Conservation (phyloP, 2,329 filamentous ascomycete species). For the Apiospora phragmitis region DNA sequence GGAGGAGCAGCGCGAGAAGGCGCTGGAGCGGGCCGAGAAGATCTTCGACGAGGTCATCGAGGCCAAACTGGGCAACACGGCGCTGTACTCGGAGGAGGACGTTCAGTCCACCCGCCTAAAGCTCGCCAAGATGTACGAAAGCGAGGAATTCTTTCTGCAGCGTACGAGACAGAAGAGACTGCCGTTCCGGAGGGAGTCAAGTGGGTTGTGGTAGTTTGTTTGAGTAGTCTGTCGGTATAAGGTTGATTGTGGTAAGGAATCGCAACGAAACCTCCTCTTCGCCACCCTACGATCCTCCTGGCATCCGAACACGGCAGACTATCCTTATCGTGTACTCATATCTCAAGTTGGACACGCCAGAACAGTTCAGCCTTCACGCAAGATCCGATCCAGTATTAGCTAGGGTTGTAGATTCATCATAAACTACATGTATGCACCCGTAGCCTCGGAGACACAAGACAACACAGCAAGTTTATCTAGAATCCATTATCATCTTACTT, state of each 20-base stretch:
- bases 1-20: not conserved
- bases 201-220: not conserved
- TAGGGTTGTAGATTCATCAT: not conserved
- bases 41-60: not conserved
- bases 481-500: not conserved
- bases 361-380: not conserved
- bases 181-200: not conserved
- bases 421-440: not conserved
- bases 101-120: not conserved
- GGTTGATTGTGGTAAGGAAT: not conserved
- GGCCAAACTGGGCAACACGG: not conserved
- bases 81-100: not conserved
- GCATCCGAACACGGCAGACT: not conserved
- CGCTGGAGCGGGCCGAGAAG: not conserved
- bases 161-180: not conserved
- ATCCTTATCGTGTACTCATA: not conserved
- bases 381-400: not conserved
- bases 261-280: too few species aligned
- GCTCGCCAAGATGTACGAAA: conserved; percentile 1
- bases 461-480: not conserved
- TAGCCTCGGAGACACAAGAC: not conserved
- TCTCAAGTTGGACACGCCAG: not conserved
- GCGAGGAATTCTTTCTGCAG: not conserved
- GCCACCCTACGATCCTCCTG: too few species aligned
- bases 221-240: not conserved